Conservation (phyloP, 345 rosid genomes). For the Theobroma cacao region DNA sequence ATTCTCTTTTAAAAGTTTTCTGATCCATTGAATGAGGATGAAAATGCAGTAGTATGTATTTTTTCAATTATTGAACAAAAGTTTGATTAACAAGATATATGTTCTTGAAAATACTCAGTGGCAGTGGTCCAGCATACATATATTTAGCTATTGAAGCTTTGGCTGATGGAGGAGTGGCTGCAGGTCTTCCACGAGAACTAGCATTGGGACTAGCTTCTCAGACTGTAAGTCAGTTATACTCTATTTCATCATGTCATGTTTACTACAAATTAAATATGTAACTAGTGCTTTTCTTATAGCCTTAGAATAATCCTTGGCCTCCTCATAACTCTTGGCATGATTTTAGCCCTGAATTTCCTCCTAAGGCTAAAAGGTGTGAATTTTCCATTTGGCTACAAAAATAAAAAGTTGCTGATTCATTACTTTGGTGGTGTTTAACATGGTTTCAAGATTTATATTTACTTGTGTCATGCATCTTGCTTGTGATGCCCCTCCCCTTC, state of each 20-base stretch:
- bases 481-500: not conserved
- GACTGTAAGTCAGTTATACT: conserved; percentile 50
- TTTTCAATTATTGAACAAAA: not conserved
- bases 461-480: not conserved
- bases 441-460: not conserved
- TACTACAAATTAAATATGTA: not conserved
- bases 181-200: conserved; percentile 91
- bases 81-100: not conserved
- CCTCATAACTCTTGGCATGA: not conserved
- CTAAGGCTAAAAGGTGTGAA: not conserved
- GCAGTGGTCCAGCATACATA: conserved; percentile 92
- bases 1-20: not conserved
- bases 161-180: conserved; percentile 98
- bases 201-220: conserved; percentile 83
- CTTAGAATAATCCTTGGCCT: not conserved
- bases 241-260: not conserved
- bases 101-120: conserved; percentile 42
- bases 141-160: conserved; percentile 91
- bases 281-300: not conserved
- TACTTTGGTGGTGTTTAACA: not conserved
- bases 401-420: not conserved
- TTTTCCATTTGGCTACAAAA: not conserved
- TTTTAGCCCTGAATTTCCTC: not conserved
- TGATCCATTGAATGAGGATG: not conserved
- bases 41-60: not conserved